phyloP scores from a whole-genome alignment of 2,329 filamentous ascomycete species.

The Cordyceps militaris region DNA sequence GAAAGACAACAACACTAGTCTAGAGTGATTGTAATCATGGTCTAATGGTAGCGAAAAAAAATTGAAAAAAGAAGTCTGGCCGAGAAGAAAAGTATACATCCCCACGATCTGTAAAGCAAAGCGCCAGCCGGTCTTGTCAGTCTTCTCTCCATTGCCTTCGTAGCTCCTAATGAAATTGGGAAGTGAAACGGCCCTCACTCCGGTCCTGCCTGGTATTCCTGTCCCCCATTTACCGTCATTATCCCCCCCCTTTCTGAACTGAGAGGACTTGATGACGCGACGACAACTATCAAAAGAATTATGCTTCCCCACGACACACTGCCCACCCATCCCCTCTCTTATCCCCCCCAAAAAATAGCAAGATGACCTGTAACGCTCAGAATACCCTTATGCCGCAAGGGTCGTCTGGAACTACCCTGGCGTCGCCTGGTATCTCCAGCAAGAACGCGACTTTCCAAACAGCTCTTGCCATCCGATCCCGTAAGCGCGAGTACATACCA shows the following conservation, averaged over 20 bases:
- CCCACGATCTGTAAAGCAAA: slow-evolving; percentile 11
- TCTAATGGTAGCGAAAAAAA: slow-evolving; percentile 3
- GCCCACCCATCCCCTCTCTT: no score
- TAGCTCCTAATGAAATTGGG: background rate
- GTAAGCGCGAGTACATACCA: background rate
- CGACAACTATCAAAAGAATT: background rate
- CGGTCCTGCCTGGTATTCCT: background rate
- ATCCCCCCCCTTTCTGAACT: background rate
- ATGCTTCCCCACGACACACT: no score
- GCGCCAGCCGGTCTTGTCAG: slow-evolving; percentile 9
- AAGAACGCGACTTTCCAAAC: background rate
- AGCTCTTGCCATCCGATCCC: background rate
- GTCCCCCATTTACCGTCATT: no score
- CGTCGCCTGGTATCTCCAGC: background rate
- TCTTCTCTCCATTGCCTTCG: background rate
- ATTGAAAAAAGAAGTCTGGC: background rate
- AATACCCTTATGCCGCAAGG: no score
- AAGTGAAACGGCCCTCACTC: background rate
- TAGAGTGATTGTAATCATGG: background rate
- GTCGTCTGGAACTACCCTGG: no score
- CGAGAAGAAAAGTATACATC: background rate
- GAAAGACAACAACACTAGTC: background rate
- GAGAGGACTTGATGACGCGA: background rate
- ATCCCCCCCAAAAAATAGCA: no score
- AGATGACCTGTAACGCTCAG: no score